Conservation (phyloP, 768 basidiomycete species). For the Amanita pseudoporphyria region DNA sequence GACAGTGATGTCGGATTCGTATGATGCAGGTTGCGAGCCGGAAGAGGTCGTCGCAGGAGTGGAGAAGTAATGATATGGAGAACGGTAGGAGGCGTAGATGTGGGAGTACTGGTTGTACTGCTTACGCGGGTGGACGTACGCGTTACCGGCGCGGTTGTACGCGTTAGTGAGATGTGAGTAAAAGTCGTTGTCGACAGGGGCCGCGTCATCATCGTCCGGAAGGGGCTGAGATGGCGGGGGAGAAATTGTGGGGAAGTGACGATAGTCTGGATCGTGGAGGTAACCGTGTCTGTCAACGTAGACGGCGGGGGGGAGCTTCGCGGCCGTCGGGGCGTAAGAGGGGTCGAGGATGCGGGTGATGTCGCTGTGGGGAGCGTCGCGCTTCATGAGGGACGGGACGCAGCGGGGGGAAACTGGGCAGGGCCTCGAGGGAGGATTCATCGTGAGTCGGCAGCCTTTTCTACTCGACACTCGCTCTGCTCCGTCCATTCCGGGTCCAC, state of each 20-base stretch:
- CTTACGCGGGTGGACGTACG: constrained; percentile 9
- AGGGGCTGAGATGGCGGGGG: constrained; percentile 16
- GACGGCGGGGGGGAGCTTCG: constrained; percentile 23
- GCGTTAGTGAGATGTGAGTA: constrained; percentile 8
- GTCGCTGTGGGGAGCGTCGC: constrained; percentile 31
- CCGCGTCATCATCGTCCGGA: constrained; percentile 17
- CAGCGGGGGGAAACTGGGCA: constrained; percentile 3
- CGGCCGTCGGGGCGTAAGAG: constrained; percentile 33
- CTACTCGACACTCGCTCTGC: background rate
- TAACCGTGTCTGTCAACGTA: constrained; percentile 56
- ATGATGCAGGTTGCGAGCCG: constrained; percentile 17
- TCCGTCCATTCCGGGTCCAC: constrained; percentile 5
- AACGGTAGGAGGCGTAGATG: constrained; percentile 7
- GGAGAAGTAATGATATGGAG: constrained; percentile 10
- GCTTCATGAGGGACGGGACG: constrained; percentile 9
- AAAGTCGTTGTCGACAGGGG: constrained; percentile 10
- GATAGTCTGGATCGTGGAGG: constrained; percentile 60
- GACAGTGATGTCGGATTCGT: constrained; percentile 19
- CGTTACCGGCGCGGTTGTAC: constrained; percentile 7
- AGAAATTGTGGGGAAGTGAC: constrained; percentile 44
- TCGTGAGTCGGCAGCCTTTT: background rate
- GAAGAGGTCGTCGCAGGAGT: constrained; percentile 14
- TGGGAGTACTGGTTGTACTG: constrained; percentile 6
- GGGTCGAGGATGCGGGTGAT: constrained; percentile 59
- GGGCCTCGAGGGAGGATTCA: constrained; percentile 4